A percentile compares a stretch with the other conserved stretches of the same genome.
Conservation (phyloP, 2,329 filamentous ascomycete genomes). For the Cytospora piceae region DNA sequence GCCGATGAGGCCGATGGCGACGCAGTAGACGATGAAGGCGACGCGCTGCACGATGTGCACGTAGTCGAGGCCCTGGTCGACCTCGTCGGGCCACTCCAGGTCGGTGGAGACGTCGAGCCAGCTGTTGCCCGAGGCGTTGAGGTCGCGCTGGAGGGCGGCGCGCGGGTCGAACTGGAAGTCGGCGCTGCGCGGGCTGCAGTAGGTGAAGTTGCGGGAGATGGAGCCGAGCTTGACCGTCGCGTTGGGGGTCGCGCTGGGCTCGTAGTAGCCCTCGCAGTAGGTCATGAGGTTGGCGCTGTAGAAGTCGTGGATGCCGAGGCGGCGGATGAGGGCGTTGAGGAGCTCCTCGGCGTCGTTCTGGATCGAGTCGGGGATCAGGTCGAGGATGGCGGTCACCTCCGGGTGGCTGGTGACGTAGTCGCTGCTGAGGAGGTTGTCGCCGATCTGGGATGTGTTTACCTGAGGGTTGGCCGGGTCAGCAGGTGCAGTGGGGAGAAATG, state of each 20-base stretch:
- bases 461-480: not conserved
- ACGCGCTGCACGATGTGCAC: constrained; percentile 23
- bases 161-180: constrained; percentile 20
- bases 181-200: constrained; percentile 6
- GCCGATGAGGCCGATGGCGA: constrained; percentile 8
- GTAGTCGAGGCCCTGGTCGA: constrained; percentile 13
- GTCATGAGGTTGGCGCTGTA: constrained; percentile 17
- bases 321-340: constrained; percentile 8
- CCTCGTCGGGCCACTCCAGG: constrained; percentile 17
- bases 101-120: constrained; percentile 15
- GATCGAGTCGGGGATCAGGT: not conserved
- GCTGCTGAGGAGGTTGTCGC: constrained; percentile 18
- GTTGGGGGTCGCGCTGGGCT: constrained; percentile 11
- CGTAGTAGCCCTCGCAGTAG: constrained; percentile 19
- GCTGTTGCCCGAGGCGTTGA: constrained; percentile 16
- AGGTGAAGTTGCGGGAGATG: constrained; percentile 14
- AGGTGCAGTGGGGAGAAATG: not conserved
- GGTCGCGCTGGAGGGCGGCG: constrained; percentile 16
- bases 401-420: constrained; percentile 13
- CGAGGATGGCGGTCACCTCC: constrained; percentile 9
- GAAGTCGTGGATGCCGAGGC: constrained; percentile 16
- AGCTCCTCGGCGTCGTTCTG: constrained; percentile 12
- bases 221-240: constrained; percentile 1
- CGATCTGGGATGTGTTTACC: constrained; percentile 22
- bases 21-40: constrained; percentile 18